Evolutionary conservation across 768 basidiomycete genomes (phyloP).

Genomic region (Phlegmacium glaucopus): DNA sequence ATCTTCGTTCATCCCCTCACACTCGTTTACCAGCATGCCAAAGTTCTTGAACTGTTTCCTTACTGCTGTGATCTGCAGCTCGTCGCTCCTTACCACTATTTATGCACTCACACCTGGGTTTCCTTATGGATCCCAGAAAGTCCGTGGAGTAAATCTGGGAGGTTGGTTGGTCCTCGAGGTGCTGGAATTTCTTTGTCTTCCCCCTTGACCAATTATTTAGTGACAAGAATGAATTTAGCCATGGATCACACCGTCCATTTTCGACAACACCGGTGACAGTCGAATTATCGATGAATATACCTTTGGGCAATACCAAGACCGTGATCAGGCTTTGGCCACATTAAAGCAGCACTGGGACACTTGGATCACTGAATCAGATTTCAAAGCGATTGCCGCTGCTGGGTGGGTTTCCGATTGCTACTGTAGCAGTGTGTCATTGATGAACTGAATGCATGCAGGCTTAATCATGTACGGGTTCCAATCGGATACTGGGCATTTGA

Average conservation of each 20-base stretch:
- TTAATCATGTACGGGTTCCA: conserved; percentile 81
- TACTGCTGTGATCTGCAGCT: conserved; percentile 1
- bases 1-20: background rate
- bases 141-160: conserved; percentile 84
- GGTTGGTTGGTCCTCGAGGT: conserved; percentile 50
- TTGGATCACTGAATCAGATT: conserved; percentile 84
- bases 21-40: conserved; percentile 3
- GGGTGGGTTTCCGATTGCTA: conserved; percentile 43
- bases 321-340: background rate
- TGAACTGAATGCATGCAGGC: conserved; percentile 31
- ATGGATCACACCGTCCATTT: conserved; percentile 49
- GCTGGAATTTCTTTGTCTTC: conserved; percentile 2
- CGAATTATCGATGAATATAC: conserved; percentile 13
- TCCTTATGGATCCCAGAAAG: conserved; percentile 65
- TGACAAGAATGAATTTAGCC: conserved; percentile 34
- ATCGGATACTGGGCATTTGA: conserved; percentile 94
- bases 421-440: background rate
- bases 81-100: conserved; percentile 15
- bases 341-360: conserved; percentile 52
- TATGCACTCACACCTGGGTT: conserved; percentile 47
- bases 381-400: conserved; percentile 67
- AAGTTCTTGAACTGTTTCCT: background rate
- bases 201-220: conserved; percentile 5
- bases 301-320: conserved; percentile 7
- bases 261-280: conserved; percentile 7